Conservation (phyloP, 257 asterid species). For the Fraxinus excelsior region DNA sequence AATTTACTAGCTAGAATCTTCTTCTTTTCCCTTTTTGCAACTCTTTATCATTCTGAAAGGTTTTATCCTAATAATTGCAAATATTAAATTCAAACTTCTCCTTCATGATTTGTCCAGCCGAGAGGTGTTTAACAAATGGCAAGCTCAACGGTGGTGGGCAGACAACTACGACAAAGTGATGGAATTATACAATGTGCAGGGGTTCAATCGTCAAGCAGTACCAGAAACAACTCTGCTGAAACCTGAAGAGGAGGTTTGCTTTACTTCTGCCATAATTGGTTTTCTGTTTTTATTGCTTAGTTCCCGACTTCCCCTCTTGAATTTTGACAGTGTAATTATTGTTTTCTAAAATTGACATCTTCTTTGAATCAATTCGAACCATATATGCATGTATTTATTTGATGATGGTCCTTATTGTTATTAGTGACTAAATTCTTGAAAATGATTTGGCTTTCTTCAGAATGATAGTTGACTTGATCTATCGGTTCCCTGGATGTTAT, state of each 20-base stretch:
- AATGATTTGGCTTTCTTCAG: no score
- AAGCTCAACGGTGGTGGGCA: conserved; percentile 94
- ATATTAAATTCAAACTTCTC: conserved; percentile 26
- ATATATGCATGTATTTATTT: no score
- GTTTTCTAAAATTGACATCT: no score
- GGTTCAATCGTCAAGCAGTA: conserved; percentile 54
- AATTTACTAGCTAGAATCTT: not conserved
- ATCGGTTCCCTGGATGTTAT: no score
- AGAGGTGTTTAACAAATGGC: conserved; percentile 85
- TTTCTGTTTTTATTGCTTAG: not conserved
- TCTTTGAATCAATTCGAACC: no score
- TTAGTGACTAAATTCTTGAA: no score
- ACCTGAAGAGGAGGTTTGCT: conserved; percentile 75
- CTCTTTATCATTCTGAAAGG: not conserved
- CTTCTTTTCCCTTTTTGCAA: not conserved
- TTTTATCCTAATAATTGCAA: conserved; percentile 5
- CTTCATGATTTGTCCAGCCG: conserved; percentile 58
- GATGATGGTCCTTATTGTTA: no score
- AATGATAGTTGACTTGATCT: no score
- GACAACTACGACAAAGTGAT: conserved; percentile 83
- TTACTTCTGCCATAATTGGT: not conserved
- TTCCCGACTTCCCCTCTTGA: not conserved
- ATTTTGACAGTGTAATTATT: no score
- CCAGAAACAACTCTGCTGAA: conserved; percentile 67
- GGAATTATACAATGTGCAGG: conserved; percentile 89